A percentile compares a stretch with the other conserved stretches of the same genome.
Evolutionary conservation across 129 eudicot species (phyloP).

Genomic region (Heracleum sosnowskyi): DNA sequence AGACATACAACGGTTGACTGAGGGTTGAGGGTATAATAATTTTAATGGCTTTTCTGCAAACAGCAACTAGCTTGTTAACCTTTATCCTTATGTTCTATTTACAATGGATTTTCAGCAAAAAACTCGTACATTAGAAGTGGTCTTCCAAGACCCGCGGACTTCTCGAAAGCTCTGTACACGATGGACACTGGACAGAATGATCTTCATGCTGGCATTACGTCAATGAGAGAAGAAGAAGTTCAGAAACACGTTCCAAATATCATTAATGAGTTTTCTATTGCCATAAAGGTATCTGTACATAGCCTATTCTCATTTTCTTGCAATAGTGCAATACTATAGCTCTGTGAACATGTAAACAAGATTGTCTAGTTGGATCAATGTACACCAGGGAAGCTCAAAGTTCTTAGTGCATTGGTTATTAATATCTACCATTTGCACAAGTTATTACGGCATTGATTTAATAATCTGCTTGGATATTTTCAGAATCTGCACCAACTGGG

Average conservation of each 20-base stretch:
- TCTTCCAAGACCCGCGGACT: slow-evolving; percentile 41
- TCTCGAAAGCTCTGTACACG: slow-evolving; percentile 36
- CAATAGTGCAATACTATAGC: background rate
- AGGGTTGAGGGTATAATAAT: background rate
- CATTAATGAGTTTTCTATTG: slow-evolving; percentile 29
- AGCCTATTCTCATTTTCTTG: background rate
- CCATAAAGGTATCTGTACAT: slow-evolving; percentile 24
- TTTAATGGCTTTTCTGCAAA: background rate
- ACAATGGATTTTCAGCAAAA: slow-evolving; percentile 12
- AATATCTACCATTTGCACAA: background rate
- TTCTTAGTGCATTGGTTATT: background rate
- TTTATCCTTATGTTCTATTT: background rate
- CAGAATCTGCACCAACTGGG: slow-evolving; percentile 52
- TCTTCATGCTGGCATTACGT: slow-evolving; percentile 41
- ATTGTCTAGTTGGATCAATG: background rate
- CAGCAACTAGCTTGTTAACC: background rate
- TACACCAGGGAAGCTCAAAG: background rate
- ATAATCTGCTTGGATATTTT: background rate
- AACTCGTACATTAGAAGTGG: slow-evolving; percentile 15
- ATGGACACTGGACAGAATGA: slow-evolving; percentile 65
- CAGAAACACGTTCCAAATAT: slow-evolving; percentile 28
- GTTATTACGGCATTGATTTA: background rate
- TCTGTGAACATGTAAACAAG: background rate
- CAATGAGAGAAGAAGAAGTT: slow-evolving; percentile 39
- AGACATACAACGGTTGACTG: background rate